Percentiles rank a stretch among this genome's conserved stretches.
Conservation (phyloP, 352 stramenopile species). For the Phytophthora foliorum region DNA sequence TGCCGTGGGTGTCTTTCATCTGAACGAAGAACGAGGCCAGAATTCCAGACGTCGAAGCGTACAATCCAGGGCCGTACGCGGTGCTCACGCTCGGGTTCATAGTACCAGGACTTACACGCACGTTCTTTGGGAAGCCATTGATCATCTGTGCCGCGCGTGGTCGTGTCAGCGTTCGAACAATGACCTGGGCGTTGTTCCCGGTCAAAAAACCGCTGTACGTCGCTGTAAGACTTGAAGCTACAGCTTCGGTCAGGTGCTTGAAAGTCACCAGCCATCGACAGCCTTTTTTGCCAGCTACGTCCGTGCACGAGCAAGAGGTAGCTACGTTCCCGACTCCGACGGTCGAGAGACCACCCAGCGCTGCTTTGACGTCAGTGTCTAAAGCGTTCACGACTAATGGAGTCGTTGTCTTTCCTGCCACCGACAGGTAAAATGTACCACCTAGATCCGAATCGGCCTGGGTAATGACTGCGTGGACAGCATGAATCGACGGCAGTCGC, state of each 20-base stretch:
- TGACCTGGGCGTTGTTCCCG: conserved; percentile 72
- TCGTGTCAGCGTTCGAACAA: conserved; percentile 43
- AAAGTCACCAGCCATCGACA: conserved; percentile 84
- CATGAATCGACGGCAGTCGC: conserved; percentile 69
- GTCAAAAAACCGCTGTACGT: conserved; percentile 70
- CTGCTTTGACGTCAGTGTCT: conserved; percentile 48
- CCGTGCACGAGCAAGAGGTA: conserved; percentile 47
- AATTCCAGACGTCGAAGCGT: conserved; percentile 60
- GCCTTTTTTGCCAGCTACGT: conserved; percentile 53
- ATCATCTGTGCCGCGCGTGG: conserved; percentile 46
- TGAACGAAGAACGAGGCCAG: conserved; percentile 76
- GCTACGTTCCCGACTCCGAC: conserved; percentile 51
- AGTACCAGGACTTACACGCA: conserved; percentile 54
- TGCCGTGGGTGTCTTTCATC: conserved; percentile 87
- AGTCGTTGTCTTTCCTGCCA: conserved; percentile 56
- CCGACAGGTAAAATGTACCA: conserved; percentile 71
- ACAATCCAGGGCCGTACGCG: conserved; percentile 72
- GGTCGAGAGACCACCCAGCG: conserved; percentile 74
- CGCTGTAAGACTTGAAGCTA: conserved; percentile 42
- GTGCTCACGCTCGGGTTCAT: conserved; percentile 84
- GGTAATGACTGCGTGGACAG: conserved; percentile 80
- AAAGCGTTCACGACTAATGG: conserved; percentile 66
- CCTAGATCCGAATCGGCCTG: conserved; percentile 58
- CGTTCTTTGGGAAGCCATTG: conserved; percentile 73
- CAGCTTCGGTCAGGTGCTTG: conserved; percentile 21